These are phyloP conservation scores for Arabidopsis suecica DNA, from an alignment of 345 rosid species.

Conservation along the genomic window DNA sequence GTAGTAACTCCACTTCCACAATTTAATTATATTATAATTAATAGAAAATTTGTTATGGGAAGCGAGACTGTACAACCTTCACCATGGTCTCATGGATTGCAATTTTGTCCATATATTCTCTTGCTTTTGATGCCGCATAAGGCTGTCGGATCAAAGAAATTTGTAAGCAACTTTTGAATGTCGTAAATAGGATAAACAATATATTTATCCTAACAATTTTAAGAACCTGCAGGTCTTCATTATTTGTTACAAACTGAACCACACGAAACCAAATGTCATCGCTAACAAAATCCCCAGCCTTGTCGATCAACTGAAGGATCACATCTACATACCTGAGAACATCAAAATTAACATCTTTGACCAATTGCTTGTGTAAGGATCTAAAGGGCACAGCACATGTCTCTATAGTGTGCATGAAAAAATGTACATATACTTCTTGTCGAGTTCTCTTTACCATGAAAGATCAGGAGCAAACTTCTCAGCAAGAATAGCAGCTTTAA, in stretches of 20 bases:
- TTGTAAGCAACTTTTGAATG: slow-evolving; percentile 37
- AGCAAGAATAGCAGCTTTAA: slow-evolving; percentile 99
- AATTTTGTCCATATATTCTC: slow-evolving; percentile 91
- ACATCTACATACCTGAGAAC: slow-evolving; percentile 92
- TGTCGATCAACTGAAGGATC: slow-evolving; percentile 98
- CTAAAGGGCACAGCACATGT: slow-evolving; percentile 18
- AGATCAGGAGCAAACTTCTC: slow-evolving; percentile 99
- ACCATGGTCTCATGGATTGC: slow-evolving; percentile 99
- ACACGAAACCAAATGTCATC: slow-evolving; percentile 99
- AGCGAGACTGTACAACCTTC: slow-evolving; percentile 66
- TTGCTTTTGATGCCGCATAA: slow-evolving; percentile 95
- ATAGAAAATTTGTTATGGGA: slow-evolving; percentile 13
- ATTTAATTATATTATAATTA: slow-evolving; percentile 6
- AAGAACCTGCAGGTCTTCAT: slow-evolving; percentile 97
- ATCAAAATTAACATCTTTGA: slow-evolving; percentile 34
- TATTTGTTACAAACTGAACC: slow-evolving; percentile 97
- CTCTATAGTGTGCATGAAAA: not conserved
- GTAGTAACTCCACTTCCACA: slow-evolving; percentile 21
- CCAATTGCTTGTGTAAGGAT: slow-evolving; percentile 9
- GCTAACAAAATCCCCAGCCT: slow-evolving; percentile 99
- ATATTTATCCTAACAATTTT: slow-evolving; percentile 11
- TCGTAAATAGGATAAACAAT: slow-evolving; percentile 21
- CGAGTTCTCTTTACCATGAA: slow-evolving; percentile 72
- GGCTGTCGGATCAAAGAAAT: slow-evolving; percentile 60
- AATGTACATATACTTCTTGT: slow-evolving; percentile 1